Base-by-base conservation (phyloP, 768 basidiomycete species). In the Leccinum uliginosum region DNA sequence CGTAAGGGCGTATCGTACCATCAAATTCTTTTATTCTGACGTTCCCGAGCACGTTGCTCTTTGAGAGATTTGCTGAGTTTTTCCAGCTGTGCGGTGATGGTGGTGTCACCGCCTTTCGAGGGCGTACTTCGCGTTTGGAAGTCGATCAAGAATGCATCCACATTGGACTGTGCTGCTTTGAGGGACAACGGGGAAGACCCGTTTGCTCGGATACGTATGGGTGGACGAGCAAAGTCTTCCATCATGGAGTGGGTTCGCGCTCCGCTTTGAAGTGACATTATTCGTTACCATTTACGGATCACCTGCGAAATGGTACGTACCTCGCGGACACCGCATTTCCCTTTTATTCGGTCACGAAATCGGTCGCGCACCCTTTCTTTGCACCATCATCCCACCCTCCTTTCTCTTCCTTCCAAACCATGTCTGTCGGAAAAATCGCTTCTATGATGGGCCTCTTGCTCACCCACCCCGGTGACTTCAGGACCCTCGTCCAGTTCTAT, bases 391-490 rank as follows among this genome's bases (percentile, higher is more conserved):
- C 32, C 14, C 38, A 44, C 40, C 34, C 8, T 45, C 12, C 17
- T 15, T 52, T 45, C 43, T 8, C 15, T 38, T 12, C n/a, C 45
- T 21, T n/a, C 17, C 4, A 30, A 45, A 35, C 54, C 3, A 69
- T 68, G 66, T 59, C 61, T 12, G 84, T 90, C 86, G 80, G 77
- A 56, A 73, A 79, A 59, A 63, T 78, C 9, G 80, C 82, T 54
- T 59, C 70, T 14, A 85, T 86, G 82, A 71, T 91, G 59, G 74
- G 79, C 35, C 77, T 93, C 27, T 76, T 88, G 61, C 69, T 93
- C 67, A 86, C 87, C 0, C 92, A 91, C 62, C 93, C 93, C 14
- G 67, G 80, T 58, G 96, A 99, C 69, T 89, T 95, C 70, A 84
- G 85, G 61, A 85, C 83, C 29, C 80, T 98, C 32, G 62, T 95